These are phyloP conservation scores for Tephrocybe sp. DNA, from an alignment of 768 basidiomycete genomes.

Conservation along the genomic window DNA sequence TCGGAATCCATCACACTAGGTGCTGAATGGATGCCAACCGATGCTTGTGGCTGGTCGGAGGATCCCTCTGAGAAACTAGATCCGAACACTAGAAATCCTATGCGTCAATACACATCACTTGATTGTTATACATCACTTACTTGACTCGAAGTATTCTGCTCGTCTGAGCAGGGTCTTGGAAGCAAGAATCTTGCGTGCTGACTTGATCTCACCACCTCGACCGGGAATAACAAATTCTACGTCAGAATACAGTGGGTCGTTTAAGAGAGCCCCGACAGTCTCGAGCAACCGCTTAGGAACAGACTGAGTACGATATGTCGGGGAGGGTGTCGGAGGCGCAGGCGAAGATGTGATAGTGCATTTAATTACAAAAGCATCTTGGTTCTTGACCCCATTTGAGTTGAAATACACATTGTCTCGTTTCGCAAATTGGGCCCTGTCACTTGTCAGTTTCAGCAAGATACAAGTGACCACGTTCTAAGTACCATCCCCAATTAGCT, in stretches of 20 bases:
- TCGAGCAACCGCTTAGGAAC: slow-evolving; percentile 69
- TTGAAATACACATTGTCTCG: slow-evolving; percentile 69
- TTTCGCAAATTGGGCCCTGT: slow-evolving; percentile 76
- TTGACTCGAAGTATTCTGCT: slow-evolving; percentile 77
- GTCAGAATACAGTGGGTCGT: slow-evolving; percentile 84
- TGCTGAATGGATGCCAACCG: slow-evolving; percentile 18
- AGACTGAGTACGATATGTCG: slow-evolving; percentile 41
- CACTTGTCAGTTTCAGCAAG: not conserved
- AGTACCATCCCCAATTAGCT: slow-evolving; percentile 86
- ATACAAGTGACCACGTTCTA: not conserved
- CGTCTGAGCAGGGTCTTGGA: slow-evolving; percentile 63
- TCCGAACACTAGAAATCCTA: slow-evolving; percentile 54
- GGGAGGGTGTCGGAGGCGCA: slow-evolving; percentile 40
- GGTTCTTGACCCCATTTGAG: slow-evolving; percentile 43
- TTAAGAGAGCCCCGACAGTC: slow-evolving; percentile 69
- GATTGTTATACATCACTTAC: slow-evolving; percentile 30
- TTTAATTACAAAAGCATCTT: slow-evolving; percentile 71
- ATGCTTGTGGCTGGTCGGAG: slow-evolving; percentile 22
- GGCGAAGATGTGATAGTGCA: slow-evolving; percentile 78
- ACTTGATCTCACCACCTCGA: slow-evolving; percentile 31
- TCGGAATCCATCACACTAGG: slow-evolving; percentile 22
- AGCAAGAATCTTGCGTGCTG: slow-evolving; percentile 59
- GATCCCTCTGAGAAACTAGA: slow-evolving; percentile 67
- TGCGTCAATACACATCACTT: not conserved
- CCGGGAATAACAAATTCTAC: slow-evolving; percentile 74